phyloP scores from a whole-genome alignment of 306 rosid species.

The Corylus avellana region DNA sequence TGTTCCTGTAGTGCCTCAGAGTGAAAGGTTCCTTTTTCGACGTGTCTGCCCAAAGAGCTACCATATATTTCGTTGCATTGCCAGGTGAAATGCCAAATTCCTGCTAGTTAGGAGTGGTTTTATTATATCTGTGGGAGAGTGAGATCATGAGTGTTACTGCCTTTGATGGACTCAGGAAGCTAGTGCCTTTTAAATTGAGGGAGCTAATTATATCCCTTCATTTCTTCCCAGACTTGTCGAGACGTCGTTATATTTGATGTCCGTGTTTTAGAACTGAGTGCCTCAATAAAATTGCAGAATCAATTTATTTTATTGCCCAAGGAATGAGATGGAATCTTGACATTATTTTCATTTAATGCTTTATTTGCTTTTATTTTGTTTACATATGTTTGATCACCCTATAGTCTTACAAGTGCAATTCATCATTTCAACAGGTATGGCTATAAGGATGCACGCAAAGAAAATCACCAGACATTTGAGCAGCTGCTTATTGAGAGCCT shows the following conservation, averaged over 20 bases:
- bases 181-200: background rate
- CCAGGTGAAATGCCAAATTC: slow-evolving; percentile 45
- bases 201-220: background rate
- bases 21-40: slow-evolving; percentile 97
- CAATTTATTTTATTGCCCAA: background rate
- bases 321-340: background rate
- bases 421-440: slow-evolving; percentile 63
- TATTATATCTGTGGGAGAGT: background rate
- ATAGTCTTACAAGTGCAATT: background rate
- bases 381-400: background rate
- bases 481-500: slow-evolving; percentile 95
- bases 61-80: slow-evolving; percentile 95
- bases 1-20: slow-evolving; percentile 87
- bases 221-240: background rate
- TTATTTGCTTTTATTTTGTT: background rate
- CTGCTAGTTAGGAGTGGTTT: background rate
- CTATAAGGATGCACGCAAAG: slow-evolving; percentile 93
- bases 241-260: background rate
- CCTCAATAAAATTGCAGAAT: background rate
- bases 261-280: background rate
- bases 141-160: too few relatives aligned
- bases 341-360: background rate
- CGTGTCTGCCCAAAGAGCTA: slow-evolving; percentile 90
- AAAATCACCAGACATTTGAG: slow-evolving; percentile 92
- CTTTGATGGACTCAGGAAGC: background rate